Evolutionary conservation across 2,329 filamentous ascomycete species (phyloP).

Genomic region (Beauveria varroae): DNA sequence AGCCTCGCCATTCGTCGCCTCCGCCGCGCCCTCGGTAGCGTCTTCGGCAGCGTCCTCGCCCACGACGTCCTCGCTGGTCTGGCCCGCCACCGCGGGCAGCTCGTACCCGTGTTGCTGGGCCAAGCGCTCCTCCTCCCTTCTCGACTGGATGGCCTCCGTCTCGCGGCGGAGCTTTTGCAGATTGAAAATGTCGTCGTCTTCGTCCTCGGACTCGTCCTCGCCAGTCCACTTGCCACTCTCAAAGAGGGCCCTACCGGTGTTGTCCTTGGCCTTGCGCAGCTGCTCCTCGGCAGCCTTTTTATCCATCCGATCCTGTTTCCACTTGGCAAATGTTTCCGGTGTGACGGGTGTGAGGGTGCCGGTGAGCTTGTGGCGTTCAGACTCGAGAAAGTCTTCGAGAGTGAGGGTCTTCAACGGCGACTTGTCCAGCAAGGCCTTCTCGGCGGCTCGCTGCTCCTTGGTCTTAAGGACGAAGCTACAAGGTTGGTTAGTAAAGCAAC

Average conservation of each 20-base stretch:
- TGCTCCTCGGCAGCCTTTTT: conserved; percentile 96
- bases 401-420: conserved; percentile 90
- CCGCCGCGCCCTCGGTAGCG: neutral
- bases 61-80: conserved; percentile 5
- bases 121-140: conserved; percentile 70
- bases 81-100: conserved; percentile 9
- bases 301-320: conserved; percentile 89
- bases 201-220: conserved; percentile 54
- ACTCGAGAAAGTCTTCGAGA: conserved; percentile 94
- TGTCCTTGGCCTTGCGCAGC: conserved; percentile 85
- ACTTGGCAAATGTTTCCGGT: conserved; percentile 85
- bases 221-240: conserved; percentile 91
- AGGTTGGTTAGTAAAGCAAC: conserved; percentile 19
- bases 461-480: conserved; percentile 90
- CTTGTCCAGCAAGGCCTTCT: conserved; percentile 95
- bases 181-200: conserved; percentile 67
- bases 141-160: conserved; percentile 67
- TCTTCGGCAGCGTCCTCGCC: neutral
- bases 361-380: conserved; percentile 89
- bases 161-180: conserved; percentile 74
- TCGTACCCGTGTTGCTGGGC: conserved; percentile 23
- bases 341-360: conserved; percentile 91
- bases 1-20: neutral
- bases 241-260: conserved; percentile 89
- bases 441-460: conserved; percentile 89